phyloP scores from a whole-genome alignment of 805 yeast species.

The Lipomyces mesembrius region DNA sequence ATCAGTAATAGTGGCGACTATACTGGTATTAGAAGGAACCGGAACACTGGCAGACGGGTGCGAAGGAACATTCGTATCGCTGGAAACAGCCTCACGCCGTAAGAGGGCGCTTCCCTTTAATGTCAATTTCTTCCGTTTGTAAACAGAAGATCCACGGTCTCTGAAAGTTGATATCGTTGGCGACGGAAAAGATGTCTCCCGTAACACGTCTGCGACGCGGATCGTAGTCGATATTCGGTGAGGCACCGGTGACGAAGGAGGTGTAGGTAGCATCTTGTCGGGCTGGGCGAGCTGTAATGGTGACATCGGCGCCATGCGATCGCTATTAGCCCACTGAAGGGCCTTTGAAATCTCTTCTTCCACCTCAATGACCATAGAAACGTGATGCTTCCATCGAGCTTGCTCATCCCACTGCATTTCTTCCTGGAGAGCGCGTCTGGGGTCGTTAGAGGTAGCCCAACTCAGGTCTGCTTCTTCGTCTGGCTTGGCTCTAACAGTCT shows the following conservation, averaged over 20 bases:
- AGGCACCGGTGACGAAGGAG: background rate
- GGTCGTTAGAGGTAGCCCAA: background rate
- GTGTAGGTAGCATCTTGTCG: background rate
- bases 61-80: background rate
- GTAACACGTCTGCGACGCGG: background rate
- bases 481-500: background rate
- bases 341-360: constrained; percentile 17
- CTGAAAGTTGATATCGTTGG: background rate
- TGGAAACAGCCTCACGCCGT: background rate
- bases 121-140: background rate
- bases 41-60: background rate
- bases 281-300: background rate
- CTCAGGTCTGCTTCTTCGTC: background rate
- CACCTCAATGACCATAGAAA: constrained; percentile 9
- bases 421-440: background rate
- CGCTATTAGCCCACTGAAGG: constrained; percentile 19
- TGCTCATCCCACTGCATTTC: background rate
- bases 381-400: background rate
- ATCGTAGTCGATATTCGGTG: background rate
- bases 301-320: background rate
- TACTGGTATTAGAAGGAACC: background rate
- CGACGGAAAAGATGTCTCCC: background rate
- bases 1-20: background rate
- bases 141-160: background rate
- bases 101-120: background rate